These are phyloP conservation scores for Taphrina populina DNA, from an alignment of 1,139 yeast species.

Conservation along the genomic window DNA sequence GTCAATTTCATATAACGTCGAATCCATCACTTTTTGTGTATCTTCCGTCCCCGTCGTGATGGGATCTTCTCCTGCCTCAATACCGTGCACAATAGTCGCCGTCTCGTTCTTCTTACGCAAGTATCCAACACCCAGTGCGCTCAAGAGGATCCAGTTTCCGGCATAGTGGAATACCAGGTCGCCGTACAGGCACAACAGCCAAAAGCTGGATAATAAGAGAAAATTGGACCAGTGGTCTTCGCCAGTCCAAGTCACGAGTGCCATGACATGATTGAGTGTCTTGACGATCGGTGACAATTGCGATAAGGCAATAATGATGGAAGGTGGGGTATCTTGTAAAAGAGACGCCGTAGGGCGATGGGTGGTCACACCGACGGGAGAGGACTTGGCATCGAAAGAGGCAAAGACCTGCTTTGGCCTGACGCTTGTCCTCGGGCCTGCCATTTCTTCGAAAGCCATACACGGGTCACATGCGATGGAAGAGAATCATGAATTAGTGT, in stretches of 20 bases:
- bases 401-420: constrained; percentile 22
- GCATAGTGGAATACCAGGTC: constrained; percentile 30
- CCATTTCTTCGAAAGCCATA: constrained; percentile 33
- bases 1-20: constrained; percentile 26
- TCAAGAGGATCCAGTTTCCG: constrained; percentile 17
- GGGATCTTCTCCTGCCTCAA: constrained; percentile 18
- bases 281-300: constrained; percentile 24
- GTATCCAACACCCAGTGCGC: constrained; percentile 10
- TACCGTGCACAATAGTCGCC: constrained; percentile 20
- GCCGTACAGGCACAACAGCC: constrained; percentile 27
- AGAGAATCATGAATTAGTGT: no score
- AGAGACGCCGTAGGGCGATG: constrained; percentile 27
- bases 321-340: constrained; percentile 29
- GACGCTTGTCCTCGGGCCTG: constrained; percentile 23
- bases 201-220: constrained; percentile 13
- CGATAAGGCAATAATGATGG: constrained; percentile 28
- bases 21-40: constrained; percentile 26
- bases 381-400: constrained; percentile 25
- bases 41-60: constrained; percentile 14
- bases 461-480: no score
- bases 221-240: constrained; percentile 31
- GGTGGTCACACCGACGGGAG: constrained; percentile 30
- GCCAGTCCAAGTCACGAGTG: constrained; percentile 30
- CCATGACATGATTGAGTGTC: constrained; percentile 10
- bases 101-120: constrained; percentile 29